Evolutionary conservation across 805 yeast species (phyloP).

Genomic region (Starmerella powellii): DNA sequence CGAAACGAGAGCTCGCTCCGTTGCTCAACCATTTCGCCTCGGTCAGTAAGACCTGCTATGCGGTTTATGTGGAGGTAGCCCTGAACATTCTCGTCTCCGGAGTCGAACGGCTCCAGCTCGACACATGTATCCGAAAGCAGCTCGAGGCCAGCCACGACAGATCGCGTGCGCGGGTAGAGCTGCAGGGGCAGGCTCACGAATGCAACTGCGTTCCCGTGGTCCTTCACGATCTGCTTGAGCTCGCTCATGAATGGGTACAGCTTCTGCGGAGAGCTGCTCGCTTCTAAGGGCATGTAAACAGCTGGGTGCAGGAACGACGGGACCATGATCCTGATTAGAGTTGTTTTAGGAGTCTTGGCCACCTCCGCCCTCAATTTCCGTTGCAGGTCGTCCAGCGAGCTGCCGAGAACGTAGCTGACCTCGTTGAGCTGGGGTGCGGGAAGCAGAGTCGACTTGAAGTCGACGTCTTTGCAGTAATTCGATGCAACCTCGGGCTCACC

Average conservation of each 20-base stretch:
- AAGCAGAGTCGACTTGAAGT: conserved; percentile 13
- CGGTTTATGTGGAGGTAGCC: conserved; percentile 71
- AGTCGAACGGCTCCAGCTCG: conserved; percentile 70
- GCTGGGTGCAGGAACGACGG: conserved; percentile 78
- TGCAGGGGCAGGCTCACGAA: conserved; percentile 51
- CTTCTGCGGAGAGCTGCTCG: conserved; percentile 35
- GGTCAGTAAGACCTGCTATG: conserved; percentile 57
- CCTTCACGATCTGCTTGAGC: conserved; percentile 39
- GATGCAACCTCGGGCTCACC: conserved; percentile 19
- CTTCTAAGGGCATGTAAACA: conserved; percentile 40
- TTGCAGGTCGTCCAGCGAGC: conserved; percentile 25
- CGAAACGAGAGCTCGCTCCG: conserved; percentile 74
- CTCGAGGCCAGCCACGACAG: conserved; percentile 44
- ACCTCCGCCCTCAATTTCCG: conserved; percentile 37
- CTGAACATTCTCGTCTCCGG: conserved; percentile 34
- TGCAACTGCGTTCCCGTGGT: conserved; percentile 40
- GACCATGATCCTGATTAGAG: conserved; percentile 51
- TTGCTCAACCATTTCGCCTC: conserved; percentile 68
- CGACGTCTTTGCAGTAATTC: conserved; percentile 20
- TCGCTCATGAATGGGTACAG: conserved; percentile 51
- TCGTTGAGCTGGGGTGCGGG: conserved; percentile 21
- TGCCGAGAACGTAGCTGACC: conserved; percentile 15
- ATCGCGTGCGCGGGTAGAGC: conserved; percentile 44
- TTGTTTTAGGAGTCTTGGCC: conserved; percentile 25
- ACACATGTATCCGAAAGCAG: conserved; percentile 53